Conservation (phyloP, 73 alveolate genomes). For the Diophrys sp. region DNA sequence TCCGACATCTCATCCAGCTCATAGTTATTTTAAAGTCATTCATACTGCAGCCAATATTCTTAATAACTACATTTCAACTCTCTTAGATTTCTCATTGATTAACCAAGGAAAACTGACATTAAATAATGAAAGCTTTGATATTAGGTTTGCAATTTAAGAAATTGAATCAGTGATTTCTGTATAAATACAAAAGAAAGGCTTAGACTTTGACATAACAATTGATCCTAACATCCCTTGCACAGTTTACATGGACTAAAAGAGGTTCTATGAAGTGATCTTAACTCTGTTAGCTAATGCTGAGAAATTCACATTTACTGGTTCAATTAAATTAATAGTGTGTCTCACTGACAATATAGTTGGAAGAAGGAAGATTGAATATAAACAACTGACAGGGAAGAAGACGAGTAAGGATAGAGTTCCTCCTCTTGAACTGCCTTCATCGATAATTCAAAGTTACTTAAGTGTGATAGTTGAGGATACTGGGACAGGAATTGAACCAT, state of each 20-base stretch:
- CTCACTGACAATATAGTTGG: conserved; percentile 2
- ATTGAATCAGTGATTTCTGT: background rate
- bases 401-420: background rate
- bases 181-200: background rate
- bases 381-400: background rate
- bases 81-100: background rate
- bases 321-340: background rate
- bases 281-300: background rate
- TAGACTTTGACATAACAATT: background rate
- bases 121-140: too few relatives aligned
- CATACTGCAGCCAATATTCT: background rate
- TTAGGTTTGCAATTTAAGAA: background rate
- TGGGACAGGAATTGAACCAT: background rate
- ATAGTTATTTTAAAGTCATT: background rate
- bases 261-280: background rate
- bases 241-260: conserved; percentile 1
- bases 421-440: too few relatives aligned
- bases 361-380: background rate
- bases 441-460: too few relatives aligned
- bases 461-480: background rate
- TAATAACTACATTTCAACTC: background rate
- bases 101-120: background rate
- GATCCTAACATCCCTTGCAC: background rate
- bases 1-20: background rate
- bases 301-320: conserved; percentile 1